Conservation (phyloP, 805 yeast genomes). For the Yarrowia alimentaria region DNA sequence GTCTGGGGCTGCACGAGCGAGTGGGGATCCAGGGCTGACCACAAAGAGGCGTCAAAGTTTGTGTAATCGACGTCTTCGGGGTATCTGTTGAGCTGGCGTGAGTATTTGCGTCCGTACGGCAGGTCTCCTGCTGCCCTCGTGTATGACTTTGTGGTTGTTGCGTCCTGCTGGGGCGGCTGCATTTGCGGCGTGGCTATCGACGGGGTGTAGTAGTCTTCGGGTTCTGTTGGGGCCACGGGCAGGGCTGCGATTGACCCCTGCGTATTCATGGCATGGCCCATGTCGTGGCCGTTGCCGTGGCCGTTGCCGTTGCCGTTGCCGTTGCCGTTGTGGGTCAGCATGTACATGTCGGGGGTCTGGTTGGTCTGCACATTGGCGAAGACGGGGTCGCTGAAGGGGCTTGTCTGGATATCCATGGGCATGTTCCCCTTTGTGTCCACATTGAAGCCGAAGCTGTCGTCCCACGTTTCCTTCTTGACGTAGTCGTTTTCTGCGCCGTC, state of each 20-base stretch:
- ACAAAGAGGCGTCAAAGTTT: neutral
- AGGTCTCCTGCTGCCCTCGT: slow-evolving; percentile 17
- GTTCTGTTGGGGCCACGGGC: too few species aligned
- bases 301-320: neutral
- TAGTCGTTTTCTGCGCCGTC: slow-evolving; percentile 7
- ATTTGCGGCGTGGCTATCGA: slow-evolving; percentile 3
- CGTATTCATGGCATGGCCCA: neutral
- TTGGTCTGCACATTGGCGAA: neutral
- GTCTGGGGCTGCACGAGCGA: too few species aligned
- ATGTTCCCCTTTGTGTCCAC: neutral
- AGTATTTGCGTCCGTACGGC: slow-evolving; percentile 18
- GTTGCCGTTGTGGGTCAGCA: neutral
- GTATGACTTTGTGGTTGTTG: slow-evolving; percentile 5
- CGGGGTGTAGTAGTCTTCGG: neutral
- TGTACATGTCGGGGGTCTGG: neutral
- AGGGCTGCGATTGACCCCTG: too few species aligned
- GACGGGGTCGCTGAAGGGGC: slow-evolving; percentile 17
- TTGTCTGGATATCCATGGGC: slow-evolving; percentile 16
- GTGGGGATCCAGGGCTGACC: neutral
- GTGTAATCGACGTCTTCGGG: slow-evolving; percentile 26
- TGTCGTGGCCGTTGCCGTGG: neutral
- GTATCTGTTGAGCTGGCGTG: slow-evolving; percentile 15
- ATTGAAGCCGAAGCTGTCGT: slow-evolving; percentile 4
- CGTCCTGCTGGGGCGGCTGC: neutral
- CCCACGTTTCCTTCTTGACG: slow-evolving; percentile 21